Base-by-base conservation (phyloP, 2,329 filamentous ascomycete species). In the Cryoendolithus antarcticus region DNA sequence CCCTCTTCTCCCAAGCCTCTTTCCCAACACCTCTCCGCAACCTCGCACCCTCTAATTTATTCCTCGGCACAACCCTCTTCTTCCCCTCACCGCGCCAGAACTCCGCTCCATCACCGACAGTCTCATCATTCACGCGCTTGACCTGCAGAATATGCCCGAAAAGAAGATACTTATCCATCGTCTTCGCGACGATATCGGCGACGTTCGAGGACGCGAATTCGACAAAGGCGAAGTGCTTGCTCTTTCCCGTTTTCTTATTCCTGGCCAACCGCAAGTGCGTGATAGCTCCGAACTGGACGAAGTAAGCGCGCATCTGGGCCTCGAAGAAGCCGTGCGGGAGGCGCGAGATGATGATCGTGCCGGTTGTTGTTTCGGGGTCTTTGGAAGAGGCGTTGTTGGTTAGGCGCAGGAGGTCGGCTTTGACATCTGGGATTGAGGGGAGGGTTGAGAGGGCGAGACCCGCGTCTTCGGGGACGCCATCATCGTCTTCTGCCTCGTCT, bases 271-370 rank as follows among this genome's bases (percentile, higher is more conserved):
- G 80, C 41, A 95, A 71, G 40, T 70, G 77, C 38, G 70, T 75
- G 53, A 98, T 86, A 9, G 75, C 69, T 50, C 91, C 91, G 51
- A 98, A 98, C 62, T 98, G 91, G 39, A 78, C 75, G 58, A 96
- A 93, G 70, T 96, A 98, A 48, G 80, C 77, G 52, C 77, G 78
- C 82, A 98, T 93, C 65, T 96, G 82, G 55, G 86, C 76, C 66
- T 98, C 91, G 71, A 89, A 96, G 75, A 98, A 98, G 65, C 91
- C 84, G 64, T 91, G 85, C 30, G 88, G 88, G 44, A 94, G 80
- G 48, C 86, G 85, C 40, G 85, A 86, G 54, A 98, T 72, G 64
- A 94, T 96, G 55, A 96, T 72, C 31, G 91, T 80, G 34, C 88
- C 89, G 1, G 83, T 75, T 37, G 74, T 71, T 34, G 71, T 68